Evolutionary conservation across 345 rosid genomes (phyloP), one percentile per base, ranked within the genome.

Genomic region (Hevea brasiliensis): DNA sequence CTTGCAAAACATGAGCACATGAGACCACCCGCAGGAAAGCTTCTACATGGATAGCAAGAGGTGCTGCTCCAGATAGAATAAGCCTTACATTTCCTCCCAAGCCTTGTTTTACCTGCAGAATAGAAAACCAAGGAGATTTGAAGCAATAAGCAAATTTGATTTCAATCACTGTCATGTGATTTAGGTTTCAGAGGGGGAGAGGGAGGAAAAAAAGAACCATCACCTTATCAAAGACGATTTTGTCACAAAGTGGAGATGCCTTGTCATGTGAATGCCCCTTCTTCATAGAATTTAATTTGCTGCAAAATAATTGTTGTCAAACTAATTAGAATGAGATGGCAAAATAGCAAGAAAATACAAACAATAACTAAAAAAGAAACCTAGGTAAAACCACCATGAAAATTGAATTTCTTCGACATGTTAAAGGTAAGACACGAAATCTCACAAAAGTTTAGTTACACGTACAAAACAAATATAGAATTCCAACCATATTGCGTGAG

Each of bases 1-100:
- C 99, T 85, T 95, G 99, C 21, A 93, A 86, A 79, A 95, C 94
- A 82, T 93, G 96, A 67, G 94, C 88, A 84, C 98, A 95, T 37
- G 99, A 85, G 20, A 95, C 99, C 80, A 93, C 99, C 74, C 98
- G 86, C 50, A 95, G 83, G 89, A 85, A 95, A 65, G 89, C 71
- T 88, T 93, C 99, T 26, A 93, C 92, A 21, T 92, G 99, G 70
- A 83, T 60, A 76, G 97, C 81, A 65, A 95, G 91, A 72, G 99
- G 99, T 71, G 99, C 97, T 64, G 92, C 99, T 77, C 99, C 96
- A 23, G 99, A 95, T 44, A 95, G 85, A 75, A 95, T 89, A 41
- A 95, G 80, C 61, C 99, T 86, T 71, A 95, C 97, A 6, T 71
- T 93, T 74, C 99, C 99, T 57, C 99, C 99, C 78, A 93, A 82